Base-by-base conservation (phyloP, 768 basidiomycete genomes). In the Baorangia bicolor region DNA sequence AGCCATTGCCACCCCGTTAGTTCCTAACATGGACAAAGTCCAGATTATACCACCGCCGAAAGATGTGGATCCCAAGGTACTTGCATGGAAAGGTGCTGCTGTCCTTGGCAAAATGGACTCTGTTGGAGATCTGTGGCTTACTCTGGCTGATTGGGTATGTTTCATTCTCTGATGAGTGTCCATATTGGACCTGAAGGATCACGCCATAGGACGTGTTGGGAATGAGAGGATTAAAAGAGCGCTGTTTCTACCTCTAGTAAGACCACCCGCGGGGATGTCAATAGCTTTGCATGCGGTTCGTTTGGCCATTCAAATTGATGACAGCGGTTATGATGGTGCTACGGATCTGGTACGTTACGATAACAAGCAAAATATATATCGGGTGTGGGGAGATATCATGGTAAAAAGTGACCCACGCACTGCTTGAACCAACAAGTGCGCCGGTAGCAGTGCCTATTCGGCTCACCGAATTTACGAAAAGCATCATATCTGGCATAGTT, bases 21-120 rank as follows among this genome's bases (percentile, higher is more conserved):
- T 92, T 16, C 81, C 82, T 16, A 87, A 86, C 66, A 92, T 94
- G 85, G 88, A 90, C 66, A 90, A 89, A 63, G 89, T 96, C 8
- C 85, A 88, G 60, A 91, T 97, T 55, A 90, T 98, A 43, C 92
- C 94, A n/a, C 89, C 94, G 2, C 94, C 95, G 1, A 90, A 94
- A 69, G 92, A 94, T 57, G 83, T 98, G 41, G 94, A 98, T 71
- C 93, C 92, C 6, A 82, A 85, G 25, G 86, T 93, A 35, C 81
- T 98, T 31, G 86, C 86, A 16, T 99, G 97, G 97, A 98, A 98
- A 71, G 97, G 97, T 11, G 93, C 88, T 7, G 84, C 88, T 9
- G 92, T 95, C 13, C 82, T 98, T 39, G 91, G 88, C 27, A 92
- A 92, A 73, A 89, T 98, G 83, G 97, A 99, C 49, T 85, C 86